Conservation (phyloP, 2,329 filamentous ascomycete genomes). For the Microsporum ferrugineum region DNA sequence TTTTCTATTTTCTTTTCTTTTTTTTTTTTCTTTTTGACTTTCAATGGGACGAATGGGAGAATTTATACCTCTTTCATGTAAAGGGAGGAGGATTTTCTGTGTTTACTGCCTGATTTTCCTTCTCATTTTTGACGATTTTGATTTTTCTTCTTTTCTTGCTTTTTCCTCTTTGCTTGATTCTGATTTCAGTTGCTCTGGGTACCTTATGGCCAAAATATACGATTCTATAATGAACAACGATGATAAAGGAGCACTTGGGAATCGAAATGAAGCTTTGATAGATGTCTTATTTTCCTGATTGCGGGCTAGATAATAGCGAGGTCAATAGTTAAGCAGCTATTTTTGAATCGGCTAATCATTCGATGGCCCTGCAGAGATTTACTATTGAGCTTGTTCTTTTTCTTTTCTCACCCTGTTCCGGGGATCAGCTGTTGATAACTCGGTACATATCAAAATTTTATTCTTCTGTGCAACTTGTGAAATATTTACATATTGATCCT, state of each 20-base stretch:
- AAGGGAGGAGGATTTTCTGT: constrained; percentile 1
- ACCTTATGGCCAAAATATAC: constrained; percentile 2
- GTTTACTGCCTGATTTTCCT: not conserved
- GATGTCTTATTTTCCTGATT: not conserved
- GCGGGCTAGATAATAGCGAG: not conserved
- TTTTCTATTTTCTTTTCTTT: constrained; percentile 3
- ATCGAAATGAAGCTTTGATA: not conserved
- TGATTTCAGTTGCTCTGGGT: not conserved
- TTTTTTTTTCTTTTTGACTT: not conserved
- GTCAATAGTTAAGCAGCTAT: not conserved
- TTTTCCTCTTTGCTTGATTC: not conserved
- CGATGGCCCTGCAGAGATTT: not conserved
- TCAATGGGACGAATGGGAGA: not conserved
- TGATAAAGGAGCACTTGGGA: constrained; percentile 1
- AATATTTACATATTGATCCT: too few species aligned
- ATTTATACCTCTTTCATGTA: constrained; percentile 1
- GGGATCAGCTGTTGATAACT: not conserved
- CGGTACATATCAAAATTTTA: too few species aligned
- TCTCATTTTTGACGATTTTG: not conserved
- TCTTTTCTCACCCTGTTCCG: not conserved
- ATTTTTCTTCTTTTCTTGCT: not conserved
- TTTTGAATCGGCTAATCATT: not conserved
- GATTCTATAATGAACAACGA: constrained; percentile 3
- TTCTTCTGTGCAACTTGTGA: too few species aligned
- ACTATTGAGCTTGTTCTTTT: not conserved